Percentiles rank a stretch among this genome's conserved stretches.
phyloP scores from a whole-genome alignment of 148 eudicot species.

The Camellia lanceoleosa region DNA sequence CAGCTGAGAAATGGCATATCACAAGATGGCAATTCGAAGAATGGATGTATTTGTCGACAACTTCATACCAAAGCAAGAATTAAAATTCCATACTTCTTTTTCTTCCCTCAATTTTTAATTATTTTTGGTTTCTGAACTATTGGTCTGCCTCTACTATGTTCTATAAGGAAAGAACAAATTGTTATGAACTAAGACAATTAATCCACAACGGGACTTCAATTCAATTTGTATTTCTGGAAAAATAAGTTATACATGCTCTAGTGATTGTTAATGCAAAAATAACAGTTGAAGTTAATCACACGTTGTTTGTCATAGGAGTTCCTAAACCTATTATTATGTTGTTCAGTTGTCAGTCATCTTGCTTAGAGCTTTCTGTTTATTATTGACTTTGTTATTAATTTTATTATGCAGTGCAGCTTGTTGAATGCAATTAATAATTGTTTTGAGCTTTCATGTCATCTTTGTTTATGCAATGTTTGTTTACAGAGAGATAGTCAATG shows the following conservation, averaged over 20 bases:
- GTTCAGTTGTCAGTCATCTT: background rate
- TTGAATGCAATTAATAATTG: background rate
- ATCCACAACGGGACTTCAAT: background rate
- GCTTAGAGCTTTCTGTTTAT: background rate
- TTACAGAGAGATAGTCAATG: slow-evolving; percentile 84
- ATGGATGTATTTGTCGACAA: background rate
- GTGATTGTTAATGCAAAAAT: background rate
- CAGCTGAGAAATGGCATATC: slow-evolving; percentile 1
- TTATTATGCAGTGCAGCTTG: slow-evolving; percentile 2
- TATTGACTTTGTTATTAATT: background rate
- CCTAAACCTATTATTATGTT: slow-evolving; percentile 2
- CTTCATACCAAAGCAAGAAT: background rate
- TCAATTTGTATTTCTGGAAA: background rate
- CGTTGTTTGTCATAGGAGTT: background rate
- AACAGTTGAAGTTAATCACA: background rate
- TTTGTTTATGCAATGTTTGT: slow-evolving; percentile 16
- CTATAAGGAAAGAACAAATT: background rate
- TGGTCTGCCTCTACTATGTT: background rate
- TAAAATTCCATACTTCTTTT: background rate
- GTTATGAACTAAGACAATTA: background rate
- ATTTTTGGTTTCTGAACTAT: background rate
- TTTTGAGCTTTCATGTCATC: slow-evolving; percentile 8
- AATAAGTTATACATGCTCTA: background rate
- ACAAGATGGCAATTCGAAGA: background rate
- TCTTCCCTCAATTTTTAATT: background rate